Conservation (phyloP, 352 stramenopile genomes). For the Pythium apleroticum region DNA sequence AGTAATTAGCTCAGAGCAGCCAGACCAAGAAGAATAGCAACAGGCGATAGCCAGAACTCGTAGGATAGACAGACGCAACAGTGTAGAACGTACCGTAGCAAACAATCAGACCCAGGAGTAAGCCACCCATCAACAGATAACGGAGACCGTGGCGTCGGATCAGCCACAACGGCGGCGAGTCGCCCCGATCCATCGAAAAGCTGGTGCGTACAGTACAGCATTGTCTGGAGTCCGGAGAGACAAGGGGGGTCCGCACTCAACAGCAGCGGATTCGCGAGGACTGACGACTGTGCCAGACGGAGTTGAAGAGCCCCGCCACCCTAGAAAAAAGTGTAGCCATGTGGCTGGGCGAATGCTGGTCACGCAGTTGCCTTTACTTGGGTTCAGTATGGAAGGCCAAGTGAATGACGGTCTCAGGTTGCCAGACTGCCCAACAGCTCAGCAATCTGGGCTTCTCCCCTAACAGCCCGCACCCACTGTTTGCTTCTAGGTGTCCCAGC, state of each 20-base stretch:
- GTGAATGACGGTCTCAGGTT: not conserved
- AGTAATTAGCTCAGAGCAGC: constrained; percentile 12
- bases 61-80: not conserved
- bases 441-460: not conserved
- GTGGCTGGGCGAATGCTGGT: not conserved
- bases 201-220: not conserved
- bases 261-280: not conserved
- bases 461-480: not conserved
- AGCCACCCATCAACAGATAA: not conserved
- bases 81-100: not conserved
- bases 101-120: not conserved
- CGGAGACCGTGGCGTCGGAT: not conserved
- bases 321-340: not conserved
- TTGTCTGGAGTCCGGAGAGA: too few relatives aligned
- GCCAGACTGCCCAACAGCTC: not conserved
- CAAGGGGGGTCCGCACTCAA: too few relatives aligned
- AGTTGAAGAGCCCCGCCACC: not conserved
- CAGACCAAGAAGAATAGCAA: not conserved
- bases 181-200: constrained; percentile 13
- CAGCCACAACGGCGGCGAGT: not conserved
- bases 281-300: constrained; percentile 5
- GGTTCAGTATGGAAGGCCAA: not conserved
- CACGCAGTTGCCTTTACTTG: constrained; percentile 1
- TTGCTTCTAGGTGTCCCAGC: not conserved
- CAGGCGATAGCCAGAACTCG: not conserved